Percentiles rank a stretch among this genome's conserved stretches.
Conservation (phyloP, 2,329 filamentous ascomycete species). For the Colletotrichum eleusines region DNA sequence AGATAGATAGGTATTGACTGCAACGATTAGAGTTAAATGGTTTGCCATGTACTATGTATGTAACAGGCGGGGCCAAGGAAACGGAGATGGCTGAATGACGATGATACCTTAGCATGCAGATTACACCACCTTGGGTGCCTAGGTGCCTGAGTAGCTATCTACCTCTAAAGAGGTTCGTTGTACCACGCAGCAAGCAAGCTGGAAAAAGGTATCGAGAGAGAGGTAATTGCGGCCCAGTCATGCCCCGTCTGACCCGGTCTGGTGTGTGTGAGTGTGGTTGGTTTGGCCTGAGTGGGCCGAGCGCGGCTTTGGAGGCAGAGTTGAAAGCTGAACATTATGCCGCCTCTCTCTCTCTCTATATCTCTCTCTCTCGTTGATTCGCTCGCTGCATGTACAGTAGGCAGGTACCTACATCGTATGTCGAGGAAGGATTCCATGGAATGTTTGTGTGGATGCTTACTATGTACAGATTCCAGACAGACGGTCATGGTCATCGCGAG, state of each 20-base stretch:
- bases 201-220: not conserved
- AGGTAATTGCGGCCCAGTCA: no score
- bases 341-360: no score
- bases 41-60: no score
- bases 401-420: no score
- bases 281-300: conserved; percentile 20
- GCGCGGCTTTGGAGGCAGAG: conserved; percentile 14
- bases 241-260: not conserved
- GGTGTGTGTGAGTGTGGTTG: conserved; percentile 22
- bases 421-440: not conserved
- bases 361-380: not conserved
- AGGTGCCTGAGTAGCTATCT: no score
- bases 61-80: not conserved
- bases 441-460: no score
- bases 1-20: no score
- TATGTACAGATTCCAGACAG: no score
- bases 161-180: no score
- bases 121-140: no score
- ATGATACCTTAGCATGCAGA: not conserved
- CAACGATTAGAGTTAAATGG: not conserved
- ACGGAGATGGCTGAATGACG: conserved; percentile 1
- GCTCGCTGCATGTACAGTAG: not conserved
- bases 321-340: conserved; percentile 8
- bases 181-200: not conserved
- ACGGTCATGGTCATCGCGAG: not conserved